Evolutionary conservation across 257 asterid species (phyloP).

Genomic region (Ehretia macrophylla): DNA sequence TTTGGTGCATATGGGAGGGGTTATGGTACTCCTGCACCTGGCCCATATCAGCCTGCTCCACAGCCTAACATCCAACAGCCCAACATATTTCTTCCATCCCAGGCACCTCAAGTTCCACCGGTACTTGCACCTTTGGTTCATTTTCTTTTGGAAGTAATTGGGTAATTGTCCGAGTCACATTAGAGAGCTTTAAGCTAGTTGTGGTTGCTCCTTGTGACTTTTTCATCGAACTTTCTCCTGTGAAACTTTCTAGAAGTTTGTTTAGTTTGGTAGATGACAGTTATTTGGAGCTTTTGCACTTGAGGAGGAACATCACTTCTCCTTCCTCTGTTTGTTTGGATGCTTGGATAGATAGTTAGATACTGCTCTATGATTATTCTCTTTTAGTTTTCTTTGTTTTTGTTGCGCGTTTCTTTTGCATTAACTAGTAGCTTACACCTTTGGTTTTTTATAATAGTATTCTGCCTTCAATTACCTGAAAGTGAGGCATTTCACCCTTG

Average conservation of each 20-base stretch:
- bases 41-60: slow-evolving; percentile 49
- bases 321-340: neutral
- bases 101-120: slow-evolving; percentile 47
- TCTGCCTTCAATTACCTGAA: too few species aligned
- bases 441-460: too few species aligned
- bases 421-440: too few species aligned
- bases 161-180: neutral
- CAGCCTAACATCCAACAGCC: slow-evolving; percentile 55
- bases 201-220: neutral
- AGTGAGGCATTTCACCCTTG: too few species aligned
- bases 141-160: slow-evolving; percentile 3
- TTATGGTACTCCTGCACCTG: slow-evolving; percentile 38
- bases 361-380: neutral
- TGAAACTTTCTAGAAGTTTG: too few species aligned
- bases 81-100: slow-evolving; percentile 71
- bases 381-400: neutral
- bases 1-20: slow-evolving; percentile 34
- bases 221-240: neutral
- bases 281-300: neutral
- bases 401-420: neutral
- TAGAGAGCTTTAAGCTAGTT: neutral
- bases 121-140: slow-evolving; percentile 29
- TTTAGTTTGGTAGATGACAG: too few species aligned
- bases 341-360: neutral
- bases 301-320: neutral